These are phyloP conservation scores for Monilinia vaccinii-corymbosi DNA, from an alignment of 2,329 filamentous ascomycete species.

Conservation along the genomic window DNA sequence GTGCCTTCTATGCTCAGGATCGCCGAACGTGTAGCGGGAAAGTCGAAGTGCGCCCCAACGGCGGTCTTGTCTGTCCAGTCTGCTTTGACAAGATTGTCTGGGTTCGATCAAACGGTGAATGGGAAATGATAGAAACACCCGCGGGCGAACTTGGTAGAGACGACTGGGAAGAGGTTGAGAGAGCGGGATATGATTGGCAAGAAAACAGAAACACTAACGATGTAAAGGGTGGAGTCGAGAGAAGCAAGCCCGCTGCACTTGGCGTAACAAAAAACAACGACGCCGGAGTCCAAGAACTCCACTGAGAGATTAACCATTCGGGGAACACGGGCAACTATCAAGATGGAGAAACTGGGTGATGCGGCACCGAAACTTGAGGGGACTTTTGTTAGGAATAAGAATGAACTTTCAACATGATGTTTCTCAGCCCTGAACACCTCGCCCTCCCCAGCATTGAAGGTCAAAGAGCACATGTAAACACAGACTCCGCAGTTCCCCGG, in stretches of 20 bases:
- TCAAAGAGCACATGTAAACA: not conserved
- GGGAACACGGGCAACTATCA: not conserved
- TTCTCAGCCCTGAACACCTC: not conserved
- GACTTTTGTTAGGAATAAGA: too few species aligned
- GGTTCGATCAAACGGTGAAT: constrained; percentile 6
- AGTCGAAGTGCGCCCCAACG: not conserved
- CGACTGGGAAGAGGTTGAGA: constrained; percentile 2
- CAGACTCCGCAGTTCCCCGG: not conserved
- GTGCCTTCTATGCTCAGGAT: not conserved
- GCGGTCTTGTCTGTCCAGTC: not conserved
- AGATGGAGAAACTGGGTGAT: not conserved
- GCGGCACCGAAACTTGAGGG: not conserved
- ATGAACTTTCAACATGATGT: not conserved
- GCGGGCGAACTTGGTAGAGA: constrained; percentile 1
- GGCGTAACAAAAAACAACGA: not conserved
- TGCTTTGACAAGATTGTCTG: constrained; percentile 3
- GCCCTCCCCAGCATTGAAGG: too few species aligned
- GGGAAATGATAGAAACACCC: constrained; percentile 7
- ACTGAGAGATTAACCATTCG: not conserved
- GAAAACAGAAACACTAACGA: not conserved
- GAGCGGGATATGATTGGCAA: constrained; percentile 7
- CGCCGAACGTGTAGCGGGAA: not conserved
- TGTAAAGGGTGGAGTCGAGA: not conserved
- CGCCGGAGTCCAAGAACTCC: not conserved
- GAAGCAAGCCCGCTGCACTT: not conserved